phyloP scores from a whole-genome alignment of 805 yeast genomes.

The Scheffersomyces stipitis region DNA sequence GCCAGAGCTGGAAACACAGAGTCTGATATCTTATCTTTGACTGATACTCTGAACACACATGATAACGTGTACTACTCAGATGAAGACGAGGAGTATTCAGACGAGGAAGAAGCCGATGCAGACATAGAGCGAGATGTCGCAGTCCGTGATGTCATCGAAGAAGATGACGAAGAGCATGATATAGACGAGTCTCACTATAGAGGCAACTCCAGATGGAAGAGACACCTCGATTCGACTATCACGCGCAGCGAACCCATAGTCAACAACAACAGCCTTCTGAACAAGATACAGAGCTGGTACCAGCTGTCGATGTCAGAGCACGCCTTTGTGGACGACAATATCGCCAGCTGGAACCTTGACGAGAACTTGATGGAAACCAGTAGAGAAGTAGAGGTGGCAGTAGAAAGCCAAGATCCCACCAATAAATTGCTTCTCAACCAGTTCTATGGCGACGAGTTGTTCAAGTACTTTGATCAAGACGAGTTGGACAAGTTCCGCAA shows the following conservation, averaged over 20 bases:
- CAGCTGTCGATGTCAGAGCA: conserved; percentile 7
- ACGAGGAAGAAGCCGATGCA: conserved; percentile 3
- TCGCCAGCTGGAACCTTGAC: conserved; percentile 39
- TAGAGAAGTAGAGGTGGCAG: neutral
- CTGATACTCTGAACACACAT: conserved; percentile 10
- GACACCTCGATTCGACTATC: conserved; percentile 1
- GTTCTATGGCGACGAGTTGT: conserved; percentile 34
- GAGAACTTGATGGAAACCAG: conserved; percentile 16
- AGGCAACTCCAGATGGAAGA: conserved; percentile 1
- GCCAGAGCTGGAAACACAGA: conserved; percentile 2
- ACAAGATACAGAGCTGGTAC: conserved; percentile 13
- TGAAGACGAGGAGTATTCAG: conserved; percentile 1
- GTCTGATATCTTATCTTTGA: conserved; percentile 11
- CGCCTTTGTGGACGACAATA: conserved; percentile 30
- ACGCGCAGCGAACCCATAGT: too few relatives aligned
- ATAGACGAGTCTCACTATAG: conserved; percentile 5
- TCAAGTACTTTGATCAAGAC: conserved; percentile 19
- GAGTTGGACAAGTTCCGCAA: conserved; percentile 26
- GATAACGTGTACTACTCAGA: conserved; percentile 1
- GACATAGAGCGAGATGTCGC: conserved; percentile 8
- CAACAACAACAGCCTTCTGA: conserved; percentile 3
- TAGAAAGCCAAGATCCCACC: neutral
- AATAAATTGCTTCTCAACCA: conserved; percentile 13
- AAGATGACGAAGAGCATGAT: conserved; percentile 8
- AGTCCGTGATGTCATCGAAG: conserved; percentile 7